Base-by-base conservation (phyloP, 2,329 filamentous ascomycete species). In the Fusarium haematococcum region DNA sequence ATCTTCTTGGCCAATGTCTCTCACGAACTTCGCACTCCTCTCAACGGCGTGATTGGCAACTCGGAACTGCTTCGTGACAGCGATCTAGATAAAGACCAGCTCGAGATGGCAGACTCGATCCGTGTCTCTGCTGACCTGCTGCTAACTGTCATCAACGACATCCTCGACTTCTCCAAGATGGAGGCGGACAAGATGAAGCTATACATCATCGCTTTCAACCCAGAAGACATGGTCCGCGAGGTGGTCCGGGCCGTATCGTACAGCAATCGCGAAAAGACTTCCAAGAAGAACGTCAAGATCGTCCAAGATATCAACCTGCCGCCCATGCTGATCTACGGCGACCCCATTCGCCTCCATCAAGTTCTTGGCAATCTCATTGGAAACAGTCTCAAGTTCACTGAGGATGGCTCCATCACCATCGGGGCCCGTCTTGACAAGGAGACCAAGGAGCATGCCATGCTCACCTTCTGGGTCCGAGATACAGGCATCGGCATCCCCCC, bases 381-480 rank as follows among this genome's bases (percentile, higher is more conserved):
- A 72, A 98, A 98, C 85, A 96, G 94, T 79, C 92, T 98, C 82
- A 98, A 98, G 80, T 98, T 98, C 80, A 98, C 95, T 0, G 93
- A 95, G 67, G 89, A 92, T 67, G 95, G 95, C 1, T 94, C 93
- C 0, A 94, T 98, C 68, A 97, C 94, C 0, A 94, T 98, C 61
- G 91, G 91, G 56, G 94, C 95, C 6, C 89, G 89, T 27, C 89
- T 95, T 23, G 91, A 95, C 54, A 86, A 87, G 9, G 94, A 98
- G 79, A 92, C 91, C 11, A 86, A 89, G 16, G 90, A 94, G 43
- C 89, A 88, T 67, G 91, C 95, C 8, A 92, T 91, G 30, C 87
- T 98, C 65, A 95, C 93, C 3, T 97, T 96, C 80, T 96, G 94
- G 83, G 95, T 98, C 35, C 88, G 92, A 60, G 95, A 98, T 80